These are phyloP conservation scores for Rhynchosporium secalis DNA, from an alignment of 2,329 filamentous ascomycete species.

Conservation along the genomic window DNA sequence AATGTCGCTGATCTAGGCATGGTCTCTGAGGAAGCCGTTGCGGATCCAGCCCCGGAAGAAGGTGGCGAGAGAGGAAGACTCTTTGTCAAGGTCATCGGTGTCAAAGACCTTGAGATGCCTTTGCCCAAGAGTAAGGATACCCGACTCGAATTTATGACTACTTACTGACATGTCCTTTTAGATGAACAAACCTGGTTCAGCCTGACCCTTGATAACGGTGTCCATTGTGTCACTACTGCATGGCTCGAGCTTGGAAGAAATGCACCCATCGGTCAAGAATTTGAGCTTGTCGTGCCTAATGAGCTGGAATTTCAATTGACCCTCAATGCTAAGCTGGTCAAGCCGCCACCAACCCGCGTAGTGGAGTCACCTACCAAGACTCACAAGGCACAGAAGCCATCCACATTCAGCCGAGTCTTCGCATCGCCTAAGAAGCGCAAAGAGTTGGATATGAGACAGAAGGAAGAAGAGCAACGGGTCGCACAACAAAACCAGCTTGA, in stretches of 20 bases:
- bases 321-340: slow-evolving; percentile 89
- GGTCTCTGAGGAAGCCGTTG: slow-evolving; percentile 57
- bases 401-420: slow-evolving; percentile 88
- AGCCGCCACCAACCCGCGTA: slow-evolving; percentile 63
- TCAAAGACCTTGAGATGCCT: slow-evolving; percentile 92
- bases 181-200: slow-evolving; percentile 93
- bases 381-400: slow-evolving; percentile 70
- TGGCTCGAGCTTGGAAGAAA: slow-evolving; percentile 91
- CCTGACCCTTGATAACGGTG: slow-evolving; percentile 93
- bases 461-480: slow-evolving; percentile 77
- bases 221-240: slow-evolving; percentile 95
- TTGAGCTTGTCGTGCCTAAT: slow-evolving; percentile 94
- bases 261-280: slow-evolving; percentile 95
- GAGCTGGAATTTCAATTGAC: slow-evolving; percentile 99
- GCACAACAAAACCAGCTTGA: slow-evolving; percentile 63
- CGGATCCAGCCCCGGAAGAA: slow-evolving; percentile 65
- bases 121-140: slow-evolving; percentile 75
- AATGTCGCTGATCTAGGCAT: slow-evolving; percentile 64
- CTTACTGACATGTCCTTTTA: slow-evolving; percentile 43
- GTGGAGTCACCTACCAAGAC: slow-evolving; percentile 62
- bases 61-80: slow-evolving; percentile 84
- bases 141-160: not conserved
- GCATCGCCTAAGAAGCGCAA: slow-evolving; percentile 96
- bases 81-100: slow-evolving; percentile 98
- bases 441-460: slow-evolving; percentile 82